A percentile compares a stretch with the other conserved stretches of the same genome.
Evolutionary conservation across 1,284 basidiomycete species (phyloP).

Genomic region (Mycena sp.): DNA sequence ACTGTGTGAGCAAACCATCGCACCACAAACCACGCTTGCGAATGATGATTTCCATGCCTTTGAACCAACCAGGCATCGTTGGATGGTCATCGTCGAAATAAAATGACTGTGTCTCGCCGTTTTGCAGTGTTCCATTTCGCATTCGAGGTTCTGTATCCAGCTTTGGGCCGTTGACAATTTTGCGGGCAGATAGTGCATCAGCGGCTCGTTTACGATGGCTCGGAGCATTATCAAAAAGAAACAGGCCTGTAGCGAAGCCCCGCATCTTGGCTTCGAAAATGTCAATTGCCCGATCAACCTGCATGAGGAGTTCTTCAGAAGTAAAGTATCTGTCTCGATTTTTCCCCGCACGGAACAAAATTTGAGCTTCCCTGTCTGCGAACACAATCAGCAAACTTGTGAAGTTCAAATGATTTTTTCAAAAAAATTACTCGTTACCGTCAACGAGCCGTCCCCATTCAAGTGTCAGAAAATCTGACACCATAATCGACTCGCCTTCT

Average conservation of each 20-base stretch:
- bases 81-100: conserved; percentile 34
- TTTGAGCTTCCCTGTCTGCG: conserved; percentile 34
- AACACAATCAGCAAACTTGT: conserved; percentile 40
- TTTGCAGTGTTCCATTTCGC: conserved; percentile 31
- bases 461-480: conserved; percentile 43
- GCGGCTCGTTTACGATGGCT: conserved; percentile 45
- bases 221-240: conserved; percentile 50
- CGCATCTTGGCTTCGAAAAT: conserved; percentile 43
- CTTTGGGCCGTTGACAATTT: conserved; percentile 43
- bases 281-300: conserved; percentile 40
- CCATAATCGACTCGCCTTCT: conserved; percentile 46
- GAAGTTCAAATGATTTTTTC: conserved; percentile 28
- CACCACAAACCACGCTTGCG: conserved; percentile 48
- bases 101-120: conserved; percentile 36
- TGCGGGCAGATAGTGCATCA: conserved; percentile 44
- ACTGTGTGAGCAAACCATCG: conserved; percentile 23
- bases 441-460: conserved; percentile 41
- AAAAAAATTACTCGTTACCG: conserved; percentile 32
- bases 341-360: conserved; percentile 46
- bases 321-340: conserved; percentile 46
- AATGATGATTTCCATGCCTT: conserved; percentile 46
- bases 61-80: conserved; percentile 44
- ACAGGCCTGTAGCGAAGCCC: conserved; percentile 39
- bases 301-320: conserved; percentile 38
- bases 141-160: conserved; percentile 40